Evolutionary conservation across 495 filamentous ascomycete genomes (phyloP), one percentile per base, ranked within the genome.

Genomic region (Hypoxylon crocopeplum): DNA sequence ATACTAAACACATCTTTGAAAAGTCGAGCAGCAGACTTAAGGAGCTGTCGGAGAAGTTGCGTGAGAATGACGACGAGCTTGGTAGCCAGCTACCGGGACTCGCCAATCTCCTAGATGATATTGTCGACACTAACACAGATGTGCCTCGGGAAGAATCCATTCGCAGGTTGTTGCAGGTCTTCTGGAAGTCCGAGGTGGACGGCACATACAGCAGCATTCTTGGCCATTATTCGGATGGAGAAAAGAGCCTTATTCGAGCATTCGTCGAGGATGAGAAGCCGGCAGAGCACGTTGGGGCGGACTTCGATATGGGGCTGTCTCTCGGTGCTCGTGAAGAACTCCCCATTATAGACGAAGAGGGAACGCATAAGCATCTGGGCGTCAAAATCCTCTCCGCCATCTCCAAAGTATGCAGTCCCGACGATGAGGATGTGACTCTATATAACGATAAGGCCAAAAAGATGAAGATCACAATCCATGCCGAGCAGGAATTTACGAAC

Each of bases 401-500:
- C 17, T 47, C 52, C 34, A 48, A 54, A 3, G 19, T 27, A 6
- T 2, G 25, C 30, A 15, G 16, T 1, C 7, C 16, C 21, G 29
- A 16, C 5, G 42, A 56, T 25, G 25, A 46, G 25, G 12, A 48
- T 15, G 25, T 34, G 4, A 25, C 52, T 34, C 52, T 56, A 4
- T 56, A 56, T 6, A 56, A 56, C 27, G 52, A 56, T 21, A 24
- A 48, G 17, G n/a, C 21, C 16, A 5, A 34, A 30, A 56, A 56
- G 17, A 22, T 34, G 5, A 34, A 34, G 36, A 56, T 56, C 6
- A 13, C 34, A 6, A 60, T 69, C 5, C 59, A 69, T 45, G 32
- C 29, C 25, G 38, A 71, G 12, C 42, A 47, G 15, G 40, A 53
- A 13, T 84, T 84, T 48, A 27, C 75, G 22, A 84, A 84, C 56